Conservation (phyloP, 2,329 filamentous ascomycete species). For the Lachnellula suecica region DNA sequence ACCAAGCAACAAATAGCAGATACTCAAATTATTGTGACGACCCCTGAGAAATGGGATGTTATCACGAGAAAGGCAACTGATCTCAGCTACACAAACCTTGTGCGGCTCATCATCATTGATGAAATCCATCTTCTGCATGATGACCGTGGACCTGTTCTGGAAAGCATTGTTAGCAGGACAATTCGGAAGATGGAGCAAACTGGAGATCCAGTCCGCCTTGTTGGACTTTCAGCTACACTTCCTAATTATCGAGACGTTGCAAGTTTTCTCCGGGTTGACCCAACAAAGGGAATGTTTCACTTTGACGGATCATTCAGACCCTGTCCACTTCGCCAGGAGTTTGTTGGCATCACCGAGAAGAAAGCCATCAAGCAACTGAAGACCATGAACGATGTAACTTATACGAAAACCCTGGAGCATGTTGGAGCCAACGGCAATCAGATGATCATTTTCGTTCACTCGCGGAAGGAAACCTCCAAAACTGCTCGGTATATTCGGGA, state of each 20-base stretch:
- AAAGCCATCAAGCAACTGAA: constrained; percentile 99
- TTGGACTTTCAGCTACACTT: constrained; percentile 91
- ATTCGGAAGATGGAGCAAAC: constrained; percentile 93
- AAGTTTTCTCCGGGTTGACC: constrained; percentile 89
- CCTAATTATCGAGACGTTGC: constrained; percentile 97
- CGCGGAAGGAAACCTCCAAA: constrained; percentile 96
- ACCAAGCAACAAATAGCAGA: constrained; percentile 98
- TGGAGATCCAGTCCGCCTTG: constrained; percentile 85
- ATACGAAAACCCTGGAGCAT: constrained; percentile 95
- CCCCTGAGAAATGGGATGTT: constrained; percentile 98
- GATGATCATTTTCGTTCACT: constrained; percentile 99
- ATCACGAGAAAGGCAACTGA: constrained; percentile 98
- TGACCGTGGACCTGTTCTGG: constrained; percentile 91
- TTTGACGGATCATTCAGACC: constrained; percentile 94
- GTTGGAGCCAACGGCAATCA: constrained; percentile 91
- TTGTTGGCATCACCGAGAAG: constrained; percentile 94
- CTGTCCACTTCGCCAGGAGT: constrained; percentile 93
- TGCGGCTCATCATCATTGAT: constrained; percentile 92
- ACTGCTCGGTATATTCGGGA: constrained; percentile 95
- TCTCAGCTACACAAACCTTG: constrained; percentile 94
- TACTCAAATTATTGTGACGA: constrained; percentile 97
- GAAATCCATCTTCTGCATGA: constrained; percentile 98
- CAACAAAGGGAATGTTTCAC: constrained; percentile 84
- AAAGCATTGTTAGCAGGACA: constrained; percentile 94
- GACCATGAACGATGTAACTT: constrained; percentile 99